A percentile compares a stretch with the other conserved stretches of the same genome.
Evolutionary conservation across 148 eudicot species (phyloP).

Genomic region (Amaranthus hypochondriacus): DNA sequence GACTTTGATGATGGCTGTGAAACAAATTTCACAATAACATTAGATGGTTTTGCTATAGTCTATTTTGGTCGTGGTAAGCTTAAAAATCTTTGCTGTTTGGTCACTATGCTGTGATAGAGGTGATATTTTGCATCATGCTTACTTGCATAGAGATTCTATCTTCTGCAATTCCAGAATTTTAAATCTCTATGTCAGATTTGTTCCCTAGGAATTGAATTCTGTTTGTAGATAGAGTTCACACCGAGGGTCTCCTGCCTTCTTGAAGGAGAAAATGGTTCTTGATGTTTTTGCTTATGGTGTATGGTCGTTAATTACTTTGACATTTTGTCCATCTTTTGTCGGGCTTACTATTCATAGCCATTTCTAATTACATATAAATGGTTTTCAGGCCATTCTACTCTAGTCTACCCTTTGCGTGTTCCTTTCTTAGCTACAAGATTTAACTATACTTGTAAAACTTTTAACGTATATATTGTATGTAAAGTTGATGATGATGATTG

Average conservation of each 20-base stretch:
- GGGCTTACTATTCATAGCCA: not conserved
- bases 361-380: not conserved
- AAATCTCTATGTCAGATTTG: not conserved
- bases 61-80: no score
- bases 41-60: no score
- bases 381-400: not conserved
- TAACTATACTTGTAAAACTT: not conserved
- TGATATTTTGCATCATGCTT: not conserved
- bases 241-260: not conserved
- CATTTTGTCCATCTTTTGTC: not conserved
- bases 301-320: not conserved
- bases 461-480: no score
- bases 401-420: not conserved
- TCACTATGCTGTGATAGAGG: no score
- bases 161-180: not conserved
- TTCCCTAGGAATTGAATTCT: not conserved
- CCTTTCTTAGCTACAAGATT: slow-evolving; percentile 3
- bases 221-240: not conserved
- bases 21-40: not conserved
- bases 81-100: no score
- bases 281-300: not conserved
- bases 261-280: not conserved
- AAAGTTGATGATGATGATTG: no score
- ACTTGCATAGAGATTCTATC: not conserved
- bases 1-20: not conserved